Evolutionary conservation across 225 moss, liverwort and hornwort species (phyloP).

Genomic region (Sphagnum contortum): DNA sequence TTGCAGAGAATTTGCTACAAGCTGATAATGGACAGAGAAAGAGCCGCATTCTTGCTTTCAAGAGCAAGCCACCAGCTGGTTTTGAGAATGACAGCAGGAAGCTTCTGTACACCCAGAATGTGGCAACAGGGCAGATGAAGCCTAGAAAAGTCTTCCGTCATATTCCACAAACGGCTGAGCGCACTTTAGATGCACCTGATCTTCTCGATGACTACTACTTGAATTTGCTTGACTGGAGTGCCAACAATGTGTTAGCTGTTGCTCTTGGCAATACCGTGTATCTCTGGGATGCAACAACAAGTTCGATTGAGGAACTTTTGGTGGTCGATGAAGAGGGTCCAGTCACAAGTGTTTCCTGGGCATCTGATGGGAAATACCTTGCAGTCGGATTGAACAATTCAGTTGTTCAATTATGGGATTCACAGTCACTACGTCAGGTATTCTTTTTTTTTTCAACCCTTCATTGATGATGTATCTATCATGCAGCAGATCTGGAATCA

Average conservation of each 20-base stretch:
- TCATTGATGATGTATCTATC: not conserved
- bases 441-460: not conserved
- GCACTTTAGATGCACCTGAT: conserved; percentile 86
- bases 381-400: conserved; percentile 81
- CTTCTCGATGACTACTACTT: conserved; percentile 91
- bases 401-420: conserved; percentile 79
- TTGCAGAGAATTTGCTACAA: conserved; percentile 57
- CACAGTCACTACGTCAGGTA: conserved; percentile 57
- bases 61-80: conserved; percentile 43
- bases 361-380: conserved; percentile 73
- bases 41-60: conserved; percentile 77
- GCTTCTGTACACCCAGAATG: conserved; percentile 24
- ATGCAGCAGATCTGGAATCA: not conserved
- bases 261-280: conserved; percentile 86
- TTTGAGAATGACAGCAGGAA: conserved; percentile 26
- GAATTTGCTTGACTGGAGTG: conserved; percentile 89
- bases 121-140: conserved; percentile 27
- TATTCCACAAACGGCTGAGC: conserved; percentile 56
- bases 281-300: conserved; percentile 78
- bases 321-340: conserved; percentile 67
- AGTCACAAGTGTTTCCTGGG: conserved; percentile 86
- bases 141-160: conserved; percentile 39
- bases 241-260: conserved; percentile 72
- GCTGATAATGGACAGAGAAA: conserved; percentile 40
- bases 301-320: conserved; percentile 84